Percentiles rank a stretch among this genome's conserved stretches.
Evolutionary conservation across 2,329 filamentous ascomycete species (phyloP).

Genomic region (Ceratocystiopsis brevicomis): DNA sequence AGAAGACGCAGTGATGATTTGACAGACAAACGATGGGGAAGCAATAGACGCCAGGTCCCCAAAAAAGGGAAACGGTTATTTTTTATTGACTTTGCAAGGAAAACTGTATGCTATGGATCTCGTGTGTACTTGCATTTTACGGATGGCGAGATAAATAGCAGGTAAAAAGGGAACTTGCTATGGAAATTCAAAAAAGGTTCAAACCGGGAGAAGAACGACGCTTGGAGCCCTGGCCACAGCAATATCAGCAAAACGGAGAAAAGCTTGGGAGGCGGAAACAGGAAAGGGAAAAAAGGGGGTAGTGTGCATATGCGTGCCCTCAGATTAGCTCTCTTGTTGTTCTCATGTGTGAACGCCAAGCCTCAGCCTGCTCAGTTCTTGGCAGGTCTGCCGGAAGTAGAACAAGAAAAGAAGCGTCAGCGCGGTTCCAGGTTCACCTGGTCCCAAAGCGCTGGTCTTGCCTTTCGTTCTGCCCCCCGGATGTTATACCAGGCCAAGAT

Average conservation of each 20-base stretch:
- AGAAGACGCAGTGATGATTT: slow-evolving; percentile 26
- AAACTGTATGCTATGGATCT: not conserved
- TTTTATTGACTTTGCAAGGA: not conserved
- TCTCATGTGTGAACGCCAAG: slow-evolving; percentile 3
- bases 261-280: not conserved
- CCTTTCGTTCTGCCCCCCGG: not conserved
- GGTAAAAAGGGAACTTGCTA: too few species aligned
- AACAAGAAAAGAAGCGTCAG: not conserved
- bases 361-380: not conserved
- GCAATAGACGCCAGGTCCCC: not conserved
- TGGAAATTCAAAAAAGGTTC: too few species aligned
- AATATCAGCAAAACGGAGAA: not conserved
- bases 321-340: slow-evolving; percentile 9
- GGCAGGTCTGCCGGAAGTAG: not conserved
- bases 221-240: not conserved
- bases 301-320: slow-evolving; percentile 7
- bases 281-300: not conserved
- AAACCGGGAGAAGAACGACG: too few species aligned
- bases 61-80: not conserved
- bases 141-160: not conserved
- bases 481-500: not conserved
- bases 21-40: not conserved
- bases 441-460: slow-evolving; percentile 1
- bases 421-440: not conserved
- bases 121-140: not conserved